Evolutionary conservation across 1,284 basidiomycete genomes (phyloP), one percentile per base, ranked within the genome.

Genomic region (Irpex sp.): DNA sequence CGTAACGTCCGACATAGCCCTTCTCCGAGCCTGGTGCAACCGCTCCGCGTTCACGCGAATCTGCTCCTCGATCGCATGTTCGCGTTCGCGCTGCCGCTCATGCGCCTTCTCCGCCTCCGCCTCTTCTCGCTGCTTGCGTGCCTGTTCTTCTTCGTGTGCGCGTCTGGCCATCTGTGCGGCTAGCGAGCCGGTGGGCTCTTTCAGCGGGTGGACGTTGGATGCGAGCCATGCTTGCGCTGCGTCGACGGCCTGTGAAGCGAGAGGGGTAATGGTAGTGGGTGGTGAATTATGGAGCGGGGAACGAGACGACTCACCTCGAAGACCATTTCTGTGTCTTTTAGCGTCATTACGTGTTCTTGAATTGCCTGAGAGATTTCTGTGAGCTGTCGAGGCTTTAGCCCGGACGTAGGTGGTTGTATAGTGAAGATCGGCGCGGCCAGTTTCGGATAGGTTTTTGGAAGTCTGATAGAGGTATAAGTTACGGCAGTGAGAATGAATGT

Each of bases 401-500:
- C 88, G 46, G 78, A 76, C 61, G 83, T 81, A 31, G 87, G 87
- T 66, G 84, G 86, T 70, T 88, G 82, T 49, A 92, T 81, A 4
- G 83, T 79, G 68, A 93, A 89, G 2, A 80, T 83, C 3, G 91
- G 87, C 54, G 79, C 83, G 26, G 88, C 86, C 59, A 87, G 80
- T 2, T 78, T 75, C 9, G 91, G 90, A 71, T 92, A 92, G 59
- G 90, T 90, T 74, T 88, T 91, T 3, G 90, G 89, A 64, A 93
- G 84, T 72, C 89, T 92, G 64, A n/a, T 31, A 90, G 89, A 64
- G 92, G 84, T 72, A 89, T 92, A 64, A 9, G 26, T 51, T 26
- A 31, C 50, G 37, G 60, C 36, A 55, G 61, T 19, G 46, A 59
- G 59, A 53, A 37, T 88, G 64, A 92, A 83, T 72, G 88, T 90